Conservation (phyloP, 768 basidiomycete species). For the Scleroderma citrinum region DNA sequence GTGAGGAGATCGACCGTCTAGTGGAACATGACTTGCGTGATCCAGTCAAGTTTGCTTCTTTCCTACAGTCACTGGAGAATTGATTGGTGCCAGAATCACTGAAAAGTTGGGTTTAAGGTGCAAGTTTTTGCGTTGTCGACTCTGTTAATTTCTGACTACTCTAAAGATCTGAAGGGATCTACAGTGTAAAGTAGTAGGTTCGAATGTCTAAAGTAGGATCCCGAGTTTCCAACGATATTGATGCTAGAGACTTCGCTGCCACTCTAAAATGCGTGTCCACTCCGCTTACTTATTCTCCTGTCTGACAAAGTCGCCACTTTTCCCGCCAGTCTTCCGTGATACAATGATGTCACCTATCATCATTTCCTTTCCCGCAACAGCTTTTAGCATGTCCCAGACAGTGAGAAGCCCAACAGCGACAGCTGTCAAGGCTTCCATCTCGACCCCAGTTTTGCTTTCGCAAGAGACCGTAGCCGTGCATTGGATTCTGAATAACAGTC, state of each 20-base stretch:
- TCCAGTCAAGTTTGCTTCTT: conserved; percentile 11
- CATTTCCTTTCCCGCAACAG: conserved; percentile 86
- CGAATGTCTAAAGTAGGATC: too few species aligned
- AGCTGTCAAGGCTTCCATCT: conserved; percentile 91
- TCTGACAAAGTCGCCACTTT: conserved; percentile 60
- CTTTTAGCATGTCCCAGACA: conserved; percentile 93
- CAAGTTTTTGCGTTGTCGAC: too few species aligned
- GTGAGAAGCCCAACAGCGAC: conserved; percentile 74
- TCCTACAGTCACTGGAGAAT: neutral
- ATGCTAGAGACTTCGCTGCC: too few species aligned
- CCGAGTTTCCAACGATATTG: too few species aligned
- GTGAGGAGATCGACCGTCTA: conserved; percentile 23
- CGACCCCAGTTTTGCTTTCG: conserved; percentile 79
- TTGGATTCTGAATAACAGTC: conserved; percentile 42
- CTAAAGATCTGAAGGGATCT: too few species aligned
- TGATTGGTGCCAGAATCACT: neutral
- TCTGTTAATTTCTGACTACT: too few species aligned
- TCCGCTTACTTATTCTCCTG: neutral
- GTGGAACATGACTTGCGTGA: conserved; percentile 23
- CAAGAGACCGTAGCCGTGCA: conserved; percentile 69
- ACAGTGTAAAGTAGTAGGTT: too few species aligned
- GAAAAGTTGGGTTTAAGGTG: too few species aligned
- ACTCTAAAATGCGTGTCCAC: too few species aligned
- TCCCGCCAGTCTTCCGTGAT: conserved; percentile 64
- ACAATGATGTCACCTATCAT: conserved; percentile 65